Evolutionary conservation across 2,329 filamentous ascomycete species (phyloP), one percentile per base, ranked within the genome.

Genomic region (Ceratocystis papillata): DNA sequence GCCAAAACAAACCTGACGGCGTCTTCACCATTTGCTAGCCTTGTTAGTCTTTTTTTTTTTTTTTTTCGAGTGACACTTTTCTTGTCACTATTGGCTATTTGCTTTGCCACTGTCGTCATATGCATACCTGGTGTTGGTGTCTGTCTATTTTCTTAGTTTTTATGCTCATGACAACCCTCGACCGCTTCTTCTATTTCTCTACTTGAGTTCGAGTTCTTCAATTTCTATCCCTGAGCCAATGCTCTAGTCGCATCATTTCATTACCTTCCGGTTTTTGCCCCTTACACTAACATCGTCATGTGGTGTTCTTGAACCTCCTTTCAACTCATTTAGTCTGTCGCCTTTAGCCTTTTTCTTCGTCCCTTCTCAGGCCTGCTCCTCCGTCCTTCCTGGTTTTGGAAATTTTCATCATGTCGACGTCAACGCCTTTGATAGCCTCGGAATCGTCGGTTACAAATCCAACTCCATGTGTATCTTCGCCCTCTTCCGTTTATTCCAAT

Each of bases 401-500:
- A 30, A 30, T 15, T 53, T 28, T 28, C 55, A 57, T 60, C 45
- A 67, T 67, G 66, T 65, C 66, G 30, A 41, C 45, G 3, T 48
- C 66, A 50, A 62, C 62, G 10, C 46, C 62, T 28, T 48, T 67
- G 1, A 46, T 46, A 20, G 55, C 62, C 8, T 45, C 62, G 22
- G 66, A 67, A 20, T 37, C 44, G 8, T 50, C 62, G 7, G 33
- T 61, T 20, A 55, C 62, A 10, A 65, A 57, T 25, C 55, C 66
- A 22, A 62, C 25, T 12, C 22, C 66, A n/a, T 65, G 62, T 55
- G 57, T 67, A 12, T 67, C 66, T 22, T 67, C 66, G 28, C 66
- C 66, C 8, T 64, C 66, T 15, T 67, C 66, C 1, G 48, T 67
- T 25, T 64, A 62, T 55, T 68, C 67, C 50, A 65, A 63, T 45